Evolutionary conservation across 805 yeast species (phyloP).

Genomic region (Candida ficus): DNA sequence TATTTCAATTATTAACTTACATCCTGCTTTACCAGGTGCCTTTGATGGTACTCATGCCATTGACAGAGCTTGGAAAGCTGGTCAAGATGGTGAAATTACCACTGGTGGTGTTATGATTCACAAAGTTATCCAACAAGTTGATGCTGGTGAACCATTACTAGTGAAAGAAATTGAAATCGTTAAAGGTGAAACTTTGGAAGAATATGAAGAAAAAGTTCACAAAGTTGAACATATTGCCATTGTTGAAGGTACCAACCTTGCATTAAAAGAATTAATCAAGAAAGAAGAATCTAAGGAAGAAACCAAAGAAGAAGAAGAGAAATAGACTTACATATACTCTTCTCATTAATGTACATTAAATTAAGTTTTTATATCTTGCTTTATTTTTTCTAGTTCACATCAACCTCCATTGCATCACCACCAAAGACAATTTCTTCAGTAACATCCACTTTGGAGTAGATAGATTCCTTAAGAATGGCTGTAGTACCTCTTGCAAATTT

Average conservation of each 20-base stretch:
- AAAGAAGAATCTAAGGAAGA: background rate
- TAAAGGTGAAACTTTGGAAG: slow-evolving; percentile 71
- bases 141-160: slow-evolving; percentile 83
- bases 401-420: slow-evolving; percentile 46
- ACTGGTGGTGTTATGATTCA: slow-evolving; percentile 96
- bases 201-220: slow-evolving; percentile 81
- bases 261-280: slow-evolving; percentile 31
- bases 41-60: slow-evolving; percentile 98
- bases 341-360: slow-evolving; percentile 7
- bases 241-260: slow-evolving; percentile 81
- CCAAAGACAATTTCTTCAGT: slow-evolving; percentile 44
- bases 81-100: slow-evolving; percentile 71
- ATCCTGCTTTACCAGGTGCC: slow-evolving; percentile 96
- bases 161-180: slow-evolving; percentile 71
- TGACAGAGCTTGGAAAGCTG: slow-evolving; percentile 93
- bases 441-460: slow-evolving; percentile 61
- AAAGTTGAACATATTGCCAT: slow-evolving; percentile 83
- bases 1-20: slow-evolving; percentile 84
- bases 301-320: background rate
- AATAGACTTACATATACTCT: background rate
- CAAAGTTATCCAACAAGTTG: slow-evolving; percentile 93
- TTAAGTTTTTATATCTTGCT: background rate
- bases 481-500: slow-evolving; percentile 94
- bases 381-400: slow-evolving; percentile 22
- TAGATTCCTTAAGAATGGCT: slow-evolving; percentile 65